Evolutionary conservation across 306 rosid species (phyloP).

Genomic region (Gleditsia sinensis): DNA sequence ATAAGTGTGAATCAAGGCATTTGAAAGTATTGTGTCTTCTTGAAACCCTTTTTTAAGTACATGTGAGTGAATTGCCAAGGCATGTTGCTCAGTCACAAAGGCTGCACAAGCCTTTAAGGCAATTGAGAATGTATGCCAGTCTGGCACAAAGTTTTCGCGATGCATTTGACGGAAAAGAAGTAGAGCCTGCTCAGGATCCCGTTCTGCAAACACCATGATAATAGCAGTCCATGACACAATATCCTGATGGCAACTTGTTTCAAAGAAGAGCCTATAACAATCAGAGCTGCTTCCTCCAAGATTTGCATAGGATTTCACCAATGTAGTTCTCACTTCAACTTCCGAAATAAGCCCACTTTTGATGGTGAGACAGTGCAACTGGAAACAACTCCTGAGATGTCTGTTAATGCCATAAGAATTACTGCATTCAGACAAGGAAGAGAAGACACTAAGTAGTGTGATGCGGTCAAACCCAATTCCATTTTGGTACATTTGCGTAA

Average conservation of each 20-base stretch:
- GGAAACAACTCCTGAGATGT: conserved; percentile 52
- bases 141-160: conserved; percentile 57
- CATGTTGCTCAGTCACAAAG: conserved; percentile 63
- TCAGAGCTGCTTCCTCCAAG: conserved; percentile 60
- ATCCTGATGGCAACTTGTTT: conserved; percentile 58
- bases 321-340: conserved; percentile 71
- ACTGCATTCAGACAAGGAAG: conserved; percentile 53
- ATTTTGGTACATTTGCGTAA: conserved; percentile 55
- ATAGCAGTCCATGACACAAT: conserved; percentile 87
- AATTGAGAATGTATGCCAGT: conserved; percentile 74
- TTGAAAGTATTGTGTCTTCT: conserved; percentile 60
- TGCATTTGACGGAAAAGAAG: conserved; percentile 64
- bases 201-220: conserved; percentile 64
- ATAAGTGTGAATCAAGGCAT: conserved; percentile 88
- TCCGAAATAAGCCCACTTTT: conserved; percentile 61
- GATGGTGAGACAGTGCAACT: conserved; percentile 67
- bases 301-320: conserved; percentile 69
- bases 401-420: conserved; percentile 25
- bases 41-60: conserved; percentile 68
- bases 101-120: conserved; percentile 80
- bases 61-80: conserved; percentile 65
- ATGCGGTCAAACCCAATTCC: conserved; percentile 72
- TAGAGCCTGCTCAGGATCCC: conserved; percentile 71
- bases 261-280: conserved; percentile 71
- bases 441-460: conserved; percentile 62